phyloP scores from a whole-genome alignment of 352 stramenopile genomes.

The Globisporangium paddicum region DNA sequence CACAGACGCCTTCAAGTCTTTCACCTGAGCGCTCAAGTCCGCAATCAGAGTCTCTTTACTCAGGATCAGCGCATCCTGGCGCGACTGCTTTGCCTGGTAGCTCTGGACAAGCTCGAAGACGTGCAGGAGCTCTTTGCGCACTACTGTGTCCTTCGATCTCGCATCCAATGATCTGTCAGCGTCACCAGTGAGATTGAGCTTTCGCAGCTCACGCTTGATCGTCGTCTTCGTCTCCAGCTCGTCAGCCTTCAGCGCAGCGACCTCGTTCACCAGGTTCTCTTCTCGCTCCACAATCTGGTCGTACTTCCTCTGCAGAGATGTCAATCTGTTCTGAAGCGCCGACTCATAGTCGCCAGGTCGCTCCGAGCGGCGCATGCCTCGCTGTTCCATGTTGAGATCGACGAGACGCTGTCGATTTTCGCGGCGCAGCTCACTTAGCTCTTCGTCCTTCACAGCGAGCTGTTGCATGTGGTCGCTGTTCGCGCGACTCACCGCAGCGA shows the following conservation, averaged over 20 bases:
- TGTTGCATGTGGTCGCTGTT: slow-evolving; percentile 20
- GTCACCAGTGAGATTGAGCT: slow-evolving; percentile 30
- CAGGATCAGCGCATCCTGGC: slow-evolving; percentile 33
- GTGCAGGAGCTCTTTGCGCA: slow-evolving; percentile 25
- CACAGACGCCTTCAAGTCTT: slow-evolving; percentile 9
- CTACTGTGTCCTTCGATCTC: slow-evolving; percentile 14
- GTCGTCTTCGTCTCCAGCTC: slow-evolving; percentile 26
- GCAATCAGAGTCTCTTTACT: slow-evolving; percentile 43
- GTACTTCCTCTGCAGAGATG: slow-evolving; percentile 23
- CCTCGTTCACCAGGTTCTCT: slow-evolving; percentile 25
- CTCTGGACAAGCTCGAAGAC: slow-evolving; percentile 32
- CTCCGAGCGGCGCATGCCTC: slow-evolving; percentile 10
- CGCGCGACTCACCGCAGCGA: slow-evolving; percentile 17
- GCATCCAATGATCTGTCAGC: slow-evolving; percentile 1
- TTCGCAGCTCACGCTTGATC: slow-evolving; percentile 39
- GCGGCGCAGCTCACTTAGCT: slow-evolving; percentile 20
- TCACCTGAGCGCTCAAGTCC: slow-evolving; percentile 29
- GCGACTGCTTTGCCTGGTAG: slow-evolving; percentile 39
- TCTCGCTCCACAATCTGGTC: slow-evolving; percentile 29
- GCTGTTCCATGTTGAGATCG: slow-evolving; percentile 17
- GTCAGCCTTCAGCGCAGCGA: slow-evolving; percentile 32
- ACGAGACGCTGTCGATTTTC: slow-evolving; percentile 16
- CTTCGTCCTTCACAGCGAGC: slow-evolving; percentile 22
- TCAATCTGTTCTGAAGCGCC: slow-evolving; percentile 14
- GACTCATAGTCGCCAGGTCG: slow-evolving; percentile 10